These are phyloP conservation scores for Heliophila coronopifolia DNA, from an alignment of 441 rosid genomes.

Conservation along the genomic window DNA sequence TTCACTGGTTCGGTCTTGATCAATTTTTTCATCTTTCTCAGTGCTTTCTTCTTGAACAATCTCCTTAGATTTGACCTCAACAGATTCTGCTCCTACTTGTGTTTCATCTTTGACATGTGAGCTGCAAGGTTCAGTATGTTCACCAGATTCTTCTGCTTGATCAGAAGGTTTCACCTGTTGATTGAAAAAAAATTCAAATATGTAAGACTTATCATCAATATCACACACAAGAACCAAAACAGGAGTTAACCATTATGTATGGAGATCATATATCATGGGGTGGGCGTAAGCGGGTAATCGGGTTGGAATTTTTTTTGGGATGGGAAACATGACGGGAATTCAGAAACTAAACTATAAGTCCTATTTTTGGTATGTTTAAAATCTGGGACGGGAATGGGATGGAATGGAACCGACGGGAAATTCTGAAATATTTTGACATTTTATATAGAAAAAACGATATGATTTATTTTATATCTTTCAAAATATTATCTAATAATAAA, in stretches of 20 bases:
- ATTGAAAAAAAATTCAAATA: neutral
- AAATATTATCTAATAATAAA: too few relatives aligned
- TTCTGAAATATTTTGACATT: too few relatives aligned
- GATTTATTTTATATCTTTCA: too few relatives aligned
- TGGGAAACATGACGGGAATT: too few relatives aligned
- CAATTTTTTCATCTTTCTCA: constrained; percentile 9
- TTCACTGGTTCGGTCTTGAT: constrained; percentile 2
- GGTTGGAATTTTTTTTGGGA: too few relatives aligned
- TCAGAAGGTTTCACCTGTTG: constrained; percentile 6
- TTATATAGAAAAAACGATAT: too few relatives aligned
- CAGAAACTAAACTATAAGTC: too few relatives aligned
- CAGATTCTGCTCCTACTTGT: constrained; percentile 26
- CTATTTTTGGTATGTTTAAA: too few relatives aligned
- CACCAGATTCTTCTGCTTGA: constrained; percentile 9
- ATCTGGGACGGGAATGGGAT: too few relatives aligned
- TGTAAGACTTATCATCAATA: neutral
- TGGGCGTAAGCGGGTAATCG: too few relatives aligned
- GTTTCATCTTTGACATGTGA: constrained; percentile 20
- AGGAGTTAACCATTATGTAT: neutral
- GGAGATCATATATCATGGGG: too few relatives aligned
- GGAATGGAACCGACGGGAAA: too few relatives aligned
- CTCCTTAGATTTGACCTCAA: constrained; percentile 10
- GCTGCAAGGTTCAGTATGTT: neutral
- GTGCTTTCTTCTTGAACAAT: neutral
- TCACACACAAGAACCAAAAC: neutral